Base-by-base conservation (phyloP, 257 asterid species). In the Ehretia macrophylla region DNA sequence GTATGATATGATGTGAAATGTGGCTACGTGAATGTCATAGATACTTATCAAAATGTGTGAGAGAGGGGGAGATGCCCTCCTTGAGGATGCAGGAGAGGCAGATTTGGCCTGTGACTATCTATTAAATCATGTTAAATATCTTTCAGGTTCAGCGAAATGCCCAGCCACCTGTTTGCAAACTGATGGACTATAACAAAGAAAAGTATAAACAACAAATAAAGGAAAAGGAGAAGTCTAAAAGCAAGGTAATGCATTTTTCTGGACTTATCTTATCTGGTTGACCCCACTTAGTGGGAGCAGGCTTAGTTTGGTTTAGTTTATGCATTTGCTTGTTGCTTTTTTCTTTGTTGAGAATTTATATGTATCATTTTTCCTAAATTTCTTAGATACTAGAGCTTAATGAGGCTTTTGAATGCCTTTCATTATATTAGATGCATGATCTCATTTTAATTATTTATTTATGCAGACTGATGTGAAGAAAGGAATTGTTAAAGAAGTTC, bases 111-210 rank as follows among this genome's bases (percentile, higher is more conserved):
- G 4, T 37, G 40, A 55, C 55, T 70, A 23, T 68, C 44, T 51
- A 60, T 63, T 14, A 42, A 51, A 42, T 16, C 66, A 54, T 62
- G 50, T 64, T 60, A 42, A 3, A 10, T 42, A 10, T 42, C 47
- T 51, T 72, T 69, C 77, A 92, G 99, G 99, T 88, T 72, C 80
- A 83, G 64, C 72, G 70, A 65, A 48, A 56, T 40, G 75, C 73
- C 22, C 67, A 70, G 37, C 95, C 95, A 64, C 96, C 97, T 47
- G 99, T 83, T 60, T 88, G 96, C 88, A 86, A 89, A 77, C 62
- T 92, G 48, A 72, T 73, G 72, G 91, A 92, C 77, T 83, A 69
- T 77, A 59, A 76, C 55, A 84, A 62, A 72, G 89, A 86, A 18
- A 87, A 74, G 70, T 83, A 83, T 68, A 45, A 78, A 57, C 80